Evolutionary conservation across 495 filamentous ascomycete species (phyloP).

Genomic region (Elasticomyces elasticus): DNA sequence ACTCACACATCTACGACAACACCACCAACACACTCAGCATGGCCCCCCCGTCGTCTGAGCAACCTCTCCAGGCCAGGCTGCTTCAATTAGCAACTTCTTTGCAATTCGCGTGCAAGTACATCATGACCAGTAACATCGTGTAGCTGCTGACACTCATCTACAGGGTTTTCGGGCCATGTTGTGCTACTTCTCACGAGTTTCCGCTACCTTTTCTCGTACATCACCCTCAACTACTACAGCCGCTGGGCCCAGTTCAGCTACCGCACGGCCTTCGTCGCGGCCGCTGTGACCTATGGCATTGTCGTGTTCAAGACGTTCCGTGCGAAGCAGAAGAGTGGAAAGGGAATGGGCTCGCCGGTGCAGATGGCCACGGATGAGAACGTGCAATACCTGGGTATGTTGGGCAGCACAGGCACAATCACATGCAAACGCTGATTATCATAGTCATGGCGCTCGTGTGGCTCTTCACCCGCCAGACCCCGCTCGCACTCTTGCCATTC

Average conservation of each 20-base stretch:
- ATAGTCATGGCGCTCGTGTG: conserved; percentile 89
- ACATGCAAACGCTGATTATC: not conserved
- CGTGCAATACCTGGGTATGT: conserved; percentile 90
- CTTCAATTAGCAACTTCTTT: not conserved
- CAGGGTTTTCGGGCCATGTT: conserved; percentile 87
- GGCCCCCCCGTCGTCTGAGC: not conserved
- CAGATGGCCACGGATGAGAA: conserved; percentile 80
- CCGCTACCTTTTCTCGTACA: conserved; percentile 71
- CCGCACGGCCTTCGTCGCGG: conserved; percentile 77
- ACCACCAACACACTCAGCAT: not conserved
- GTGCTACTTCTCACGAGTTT: conserved; percentile 70
- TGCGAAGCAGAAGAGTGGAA: conserved; percentile 52
- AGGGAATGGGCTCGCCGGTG: conserved; percentile 41
- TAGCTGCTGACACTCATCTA: conserved; percentile 37
- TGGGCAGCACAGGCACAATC: not conserved
- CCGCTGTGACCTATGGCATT: conserved; percentile 88
- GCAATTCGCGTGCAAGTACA: not conserved
- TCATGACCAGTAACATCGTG: not conserved
- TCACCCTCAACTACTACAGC: conserved; percentile 72
- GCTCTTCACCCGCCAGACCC: conserved; percentile 83
- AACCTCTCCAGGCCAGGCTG: not conserved
- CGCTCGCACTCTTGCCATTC: conserved; percentile 85
- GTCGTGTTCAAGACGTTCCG: conserved; percentile 98
- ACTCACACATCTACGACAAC: no score
- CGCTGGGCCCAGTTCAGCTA: conserved; percentile 70